A percentile compares a stretch with the other conserved stretches of the same genome.
Conservation (phyloP, 2,329 filamentous ascomycete genomes). For the Cadophora luteo-olivacea region DNA sequence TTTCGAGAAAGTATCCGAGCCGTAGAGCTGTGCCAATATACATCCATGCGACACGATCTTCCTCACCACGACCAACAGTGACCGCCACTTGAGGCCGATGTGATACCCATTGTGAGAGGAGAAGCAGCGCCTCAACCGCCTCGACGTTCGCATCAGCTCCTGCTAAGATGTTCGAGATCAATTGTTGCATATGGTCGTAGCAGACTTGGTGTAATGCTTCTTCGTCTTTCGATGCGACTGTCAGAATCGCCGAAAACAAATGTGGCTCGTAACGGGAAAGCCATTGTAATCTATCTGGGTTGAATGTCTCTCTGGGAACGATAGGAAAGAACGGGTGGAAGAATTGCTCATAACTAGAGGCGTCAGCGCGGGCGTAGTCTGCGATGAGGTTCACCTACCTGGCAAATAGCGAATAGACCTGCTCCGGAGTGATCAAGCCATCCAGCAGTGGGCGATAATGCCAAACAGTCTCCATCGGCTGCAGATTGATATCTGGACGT, state of each 20-base stretch:
- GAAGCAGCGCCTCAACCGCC: conserved; percentile 71
- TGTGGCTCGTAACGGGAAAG: conserved; percentile 66
- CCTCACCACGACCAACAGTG: conserved; percentile 70
- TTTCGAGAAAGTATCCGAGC: conserved; percentile 72
- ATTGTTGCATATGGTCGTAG: conserved; percentile 71
- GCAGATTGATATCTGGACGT: conserved; percentile 24
- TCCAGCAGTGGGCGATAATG: conserved; percentile 41
- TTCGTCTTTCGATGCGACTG: conserved; percentile 75
- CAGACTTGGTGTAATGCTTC: conserved; percentile 69
- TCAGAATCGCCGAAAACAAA: conserved; percentile 72
- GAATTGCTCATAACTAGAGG: conserved; percentile 39
- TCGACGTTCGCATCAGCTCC: conserved; percentile 72
- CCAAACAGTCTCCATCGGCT: conserved; percentile 36
- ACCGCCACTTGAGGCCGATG: conserved; percentile 41
- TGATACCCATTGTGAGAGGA: conserved; percentile 73
- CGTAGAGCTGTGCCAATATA: conserved; percentile 74
- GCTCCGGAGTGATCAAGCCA: conserved; percentile 38
- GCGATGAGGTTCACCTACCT: conserved; percentile 29
- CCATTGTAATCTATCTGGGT: conserved; percentile 59
- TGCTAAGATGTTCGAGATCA: conserved; percentile 71
- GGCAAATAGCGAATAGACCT: conserved; percentile 40
- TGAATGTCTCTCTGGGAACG: conserved; percentile 58
- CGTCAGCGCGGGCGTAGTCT: background rate
- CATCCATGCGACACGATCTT: conserved; percentile 80
- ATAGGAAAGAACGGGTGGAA: conserved; percentile 76